Evolutionary conservation across 805 yeast genomes (phyloP).

Genomic region (Lipomyces mesembrius): DNA sequence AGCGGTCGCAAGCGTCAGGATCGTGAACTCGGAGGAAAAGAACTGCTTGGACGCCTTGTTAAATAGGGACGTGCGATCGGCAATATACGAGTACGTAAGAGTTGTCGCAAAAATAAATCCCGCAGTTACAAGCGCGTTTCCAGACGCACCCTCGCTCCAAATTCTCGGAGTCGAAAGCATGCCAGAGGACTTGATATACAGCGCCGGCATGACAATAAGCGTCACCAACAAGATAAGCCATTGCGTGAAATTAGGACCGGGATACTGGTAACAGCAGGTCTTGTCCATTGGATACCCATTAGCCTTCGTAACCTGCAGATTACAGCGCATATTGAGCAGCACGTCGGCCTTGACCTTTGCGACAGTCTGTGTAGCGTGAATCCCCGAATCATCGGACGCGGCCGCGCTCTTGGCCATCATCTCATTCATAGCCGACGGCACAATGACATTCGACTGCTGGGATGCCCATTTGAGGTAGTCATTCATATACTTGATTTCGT

Average conservation of each 20-base stretch:
- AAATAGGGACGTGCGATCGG: conserved; percentile 38
- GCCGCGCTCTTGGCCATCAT: conserved; percentile 28
- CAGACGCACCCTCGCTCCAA: conserved; percentile 22
- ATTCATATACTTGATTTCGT: conserved; percentile 34
- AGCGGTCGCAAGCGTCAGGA: conserved; percentile 21
- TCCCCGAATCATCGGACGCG: conserved; percentile 31
- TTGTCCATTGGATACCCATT: conserved; percentile 36
- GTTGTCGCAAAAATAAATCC: conserved; percentile 28
- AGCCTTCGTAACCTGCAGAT: conserved; percentile 30
- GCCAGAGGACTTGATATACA: conserved; percentile 25
- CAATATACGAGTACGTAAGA: conserved; percentile 37
- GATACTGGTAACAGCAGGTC: conserved; percentile 39
- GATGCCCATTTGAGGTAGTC: conserved; percentile 30
- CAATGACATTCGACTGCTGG: conserved; percentile 31
- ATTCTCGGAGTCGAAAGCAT: conserved; percentile 16
- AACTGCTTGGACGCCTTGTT: conserved; percentile 38
- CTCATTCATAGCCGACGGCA: conserved; percentile 34
- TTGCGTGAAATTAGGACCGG: conserved; percentile 28
- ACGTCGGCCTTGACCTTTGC: conserved; percentile 35
- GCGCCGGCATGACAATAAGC: conserved; percentile 18
- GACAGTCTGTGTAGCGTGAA: conserved; percentile 34
- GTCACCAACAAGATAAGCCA: conserved; percentile 17
- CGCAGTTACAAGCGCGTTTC: conserved; percentile 27
- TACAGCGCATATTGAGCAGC: conserved; percentile 39
- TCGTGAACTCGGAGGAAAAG: conserved; percentile 25